Base-by-base conservation (phyloP, 1,284 basidiomycete species). In the Fistulinella cinereoalba region DNA sequence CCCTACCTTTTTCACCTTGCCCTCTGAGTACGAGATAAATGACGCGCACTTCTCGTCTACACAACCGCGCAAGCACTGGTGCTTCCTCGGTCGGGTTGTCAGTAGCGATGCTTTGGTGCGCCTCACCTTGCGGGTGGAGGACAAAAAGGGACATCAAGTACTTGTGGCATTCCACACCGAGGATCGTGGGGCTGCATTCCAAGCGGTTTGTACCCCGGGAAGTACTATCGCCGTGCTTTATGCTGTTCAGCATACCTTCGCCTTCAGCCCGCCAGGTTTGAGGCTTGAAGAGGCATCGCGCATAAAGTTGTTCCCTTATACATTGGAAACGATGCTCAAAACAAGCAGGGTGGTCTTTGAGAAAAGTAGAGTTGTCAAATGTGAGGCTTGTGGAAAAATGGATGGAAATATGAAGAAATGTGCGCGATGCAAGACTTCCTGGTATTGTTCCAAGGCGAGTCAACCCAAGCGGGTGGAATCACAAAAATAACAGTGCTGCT, bases 181-280 rank as follows among this genome's bases (percentile, higher is more conserved):
- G n/a, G 61, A 64, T 36, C 61, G 61, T 32, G 61, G 61, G n/a
- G 44, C 53, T 18, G 51, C 50, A 31, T 56, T 67, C 31, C 54
- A 46, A 41, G 15, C 41, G 16, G 41, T 43, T n/a, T 64, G 64
- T 27, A 50, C 37, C 18, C 59, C 61, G 1, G 64, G 63, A 19
- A 65, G 47, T 24, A 67, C 61, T 22, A 58, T 64, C 28, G 61
- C 64, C 1, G 63, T 64, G 41, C 55, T 67, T 23, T 64, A 64
- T 15, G 61, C 61, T 37, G 56, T 56, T 1, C 64, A 61, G 16
- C 61, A 67, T 43, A 53, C 28, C 1, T 64, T 64, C 39, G 53
- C 64, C 15, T 67, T 67, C 29, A 53, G 59, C 38, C 62, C 64
- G 1, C 61, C 62, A 7, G 61, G 61, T 6, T 37, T 64, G 37